Conservation (phyloP, 2,329 filamentous ascomycete genomes). For the Graphilbum sp. region DNA sequence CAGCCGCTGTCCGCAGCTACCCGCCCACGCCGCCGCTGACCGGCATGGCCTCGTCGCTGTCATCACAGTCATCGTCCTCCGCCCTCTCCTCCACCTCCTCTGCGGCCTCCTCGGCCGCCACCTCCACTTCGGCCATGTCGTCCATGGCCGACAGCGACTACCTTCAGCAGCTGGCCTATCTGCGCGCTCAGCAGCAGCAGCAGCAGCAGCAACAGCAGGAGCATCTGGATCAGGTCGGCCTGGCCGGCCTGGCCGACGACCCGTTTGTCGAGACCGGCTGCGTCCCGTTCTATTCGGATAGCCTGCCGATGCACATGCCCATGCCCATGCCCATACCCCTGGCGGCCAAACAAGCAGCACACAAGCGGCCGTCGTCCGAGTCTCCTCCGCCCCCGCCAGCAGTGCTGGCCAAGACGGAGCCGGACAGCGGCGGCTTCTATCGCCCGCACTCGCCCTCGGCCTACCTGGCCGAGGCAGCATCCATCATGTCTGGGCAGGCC, state of each 20-base stretch:
- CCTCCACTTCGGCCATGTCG: neutral
- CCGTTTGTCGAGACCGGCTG: constrained; percentile 13
- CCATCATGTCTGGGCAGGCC: neutral
- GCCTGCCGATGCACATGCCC: too few species aligned
- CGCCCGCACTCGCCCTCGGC: neutral
- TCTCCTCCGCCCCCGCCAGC: too few species aligned
- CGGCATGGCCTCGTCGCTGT: constrained; percentile 4
- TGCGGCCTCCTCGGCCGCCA: neutral
- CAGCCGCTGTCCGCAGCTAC: neutral
- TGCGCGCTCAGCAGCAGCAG: neutral
- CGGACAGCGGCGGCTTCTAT: too few species aligned
- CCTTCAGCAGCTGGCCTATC: too few species aligned
- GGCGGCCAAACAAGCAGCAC: too few species aligned
- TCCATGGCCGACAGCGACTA: neutral
- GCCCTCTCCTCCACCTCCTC: neutral
- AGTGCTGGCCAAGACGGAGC: too few species aligned
- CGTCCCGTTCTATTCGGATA: neutral
- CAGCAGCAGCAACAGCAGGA: constrained; percentile 1
- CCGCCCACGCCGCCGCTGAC: constrained; percentile 7
- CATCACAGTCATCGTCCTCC: neutral
- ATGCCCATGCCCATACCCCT: too few species aligned
- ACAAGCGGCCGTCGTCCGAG: too few species aligned
- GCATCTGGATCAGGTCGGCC: too few species aligned
- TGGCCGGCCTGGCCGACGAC: constrained; percentile 13
- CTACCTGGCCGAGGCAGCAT: neutral